phyloP scores from a whole-genome alignment of 169 alveolate genomes.

The Plasmodium vivax region DNA sequence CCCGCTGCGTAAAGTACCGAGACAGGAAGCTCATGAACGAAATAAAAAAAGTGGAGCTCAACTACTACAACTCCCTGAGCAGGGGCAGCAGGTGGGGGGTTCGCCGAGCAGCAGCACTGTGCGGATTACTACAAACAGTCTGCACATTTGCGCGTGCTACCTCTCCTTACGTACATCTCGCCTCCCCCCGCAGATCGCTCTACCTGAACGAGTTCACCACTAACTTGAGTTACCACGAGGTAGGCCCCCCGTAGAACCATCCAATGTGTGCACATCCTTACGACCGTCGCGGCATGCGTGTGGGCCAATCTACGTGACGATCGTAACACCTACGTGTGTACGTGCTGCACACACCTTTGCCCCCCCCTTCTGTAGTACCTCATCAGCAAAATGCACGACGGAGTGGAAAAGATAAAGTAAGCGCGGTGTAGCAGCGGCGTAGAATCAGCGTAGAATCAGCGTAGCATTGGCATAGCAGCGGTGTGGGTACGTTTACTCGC shows the following conservation, averaged over 20 bases:
- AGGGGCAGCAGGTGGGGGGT: constrained; percentile 6
- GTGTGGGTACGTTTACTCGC: not conserved
- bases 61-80: constrained; percentile 38
- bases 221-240: constrained; percentile 52
- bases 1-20: constrained; percentile 45
- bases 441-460: too few species aligned
- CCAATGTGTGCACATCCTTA: not conserved
- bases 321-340: not conserved
- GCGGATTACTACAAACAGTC: not conserved
- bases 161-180: not conserved
- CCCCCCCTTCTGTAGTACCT: constrained; percentile 10
- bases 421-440: not conserved
- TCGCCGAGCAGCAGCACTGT: not conserved
- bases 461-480: too few species aligned
- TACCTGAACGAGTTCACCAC: constrained; percentile 47
- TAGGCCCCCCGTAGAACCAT: not conserved
- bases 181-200: not conserved
- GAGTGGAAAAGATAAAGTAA: constrained; percentile 60
- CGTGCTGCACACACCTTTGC: not conserved
- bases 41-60: constrained; percentile 46
- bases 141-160: not conserved
- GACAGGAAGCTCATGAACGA: constrained; percentile 58
- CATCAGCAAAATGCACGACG: constrained; percentile 12
- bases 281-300: not conserved
- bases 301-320: not conserved